These are phyloP conservation scores for Prunus campanulata DNA, from an alignment of 306 rosid genomes.

Conservation along the genomic window DNA sequence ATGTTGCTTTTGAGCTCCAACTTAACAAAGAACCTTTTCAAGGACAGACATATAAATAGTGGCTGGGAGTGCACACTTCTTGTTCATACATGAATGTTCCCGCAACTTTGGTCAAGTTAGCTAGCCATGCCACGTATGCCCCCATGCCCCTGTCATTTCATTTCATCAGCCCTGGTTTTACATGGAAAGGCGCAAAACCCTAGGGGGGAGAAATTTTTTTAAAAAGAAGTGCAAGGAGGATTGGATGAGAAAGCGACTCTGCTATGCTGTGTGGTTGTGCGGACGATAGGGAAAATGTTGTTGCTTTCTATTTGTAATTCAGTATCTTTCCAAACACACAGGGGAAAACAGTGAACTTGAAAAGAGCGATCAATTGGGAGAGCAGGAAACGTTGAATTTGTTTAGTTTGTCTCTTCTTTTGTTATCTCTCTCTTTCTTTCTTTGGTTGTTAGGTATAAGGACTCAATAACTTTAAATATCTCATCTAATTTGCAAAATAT, in stretches of 20 bases:
- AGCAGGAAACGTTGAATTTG: not conserved
- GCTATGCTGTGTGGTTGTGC: constrained; percentile 26
- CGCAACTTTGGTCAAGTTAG: not conserved
- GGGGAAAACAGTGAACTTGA: not conserved
- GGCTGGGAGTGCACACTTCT: not conserved
- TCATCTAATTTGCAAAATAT: not conserved
- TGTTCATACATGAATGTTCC: constrained; percentile 8
- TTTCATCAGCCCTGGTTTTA: not conserved
- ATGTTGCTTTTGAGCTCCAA: not conserved
- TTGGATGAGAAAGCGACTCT: constrained; percentile 30
- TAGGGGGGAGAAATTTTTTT: not conserved
- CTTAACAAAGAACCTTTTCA: not conserved
- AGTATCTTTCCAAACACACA: not conserved
- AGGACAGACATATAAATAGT: not conserved
- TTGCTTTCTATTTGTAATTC: not conserved
- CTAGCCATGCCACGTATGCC: not conserved
- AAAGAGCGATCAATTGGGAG: not conserved
- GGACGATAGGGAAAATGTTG: constrained; percentile 14
- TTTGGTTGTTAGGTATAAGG: not conserved
- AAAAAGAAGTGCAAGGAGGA: too few species aligned
- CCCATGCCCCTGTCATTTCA: not conserved
- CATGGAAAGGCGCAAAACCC: not conserved
- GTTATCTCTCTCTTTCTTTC: not conserved
- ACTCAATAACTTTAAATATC: not conserved
- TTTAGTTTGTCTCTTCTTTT: constrained; percentile 2